Percentiles rank a stretch among this genome's conserved stretches.
Conservation (phyloP, 176 grass and related monocot genomes). For the Zizania latifolia region DNA sequence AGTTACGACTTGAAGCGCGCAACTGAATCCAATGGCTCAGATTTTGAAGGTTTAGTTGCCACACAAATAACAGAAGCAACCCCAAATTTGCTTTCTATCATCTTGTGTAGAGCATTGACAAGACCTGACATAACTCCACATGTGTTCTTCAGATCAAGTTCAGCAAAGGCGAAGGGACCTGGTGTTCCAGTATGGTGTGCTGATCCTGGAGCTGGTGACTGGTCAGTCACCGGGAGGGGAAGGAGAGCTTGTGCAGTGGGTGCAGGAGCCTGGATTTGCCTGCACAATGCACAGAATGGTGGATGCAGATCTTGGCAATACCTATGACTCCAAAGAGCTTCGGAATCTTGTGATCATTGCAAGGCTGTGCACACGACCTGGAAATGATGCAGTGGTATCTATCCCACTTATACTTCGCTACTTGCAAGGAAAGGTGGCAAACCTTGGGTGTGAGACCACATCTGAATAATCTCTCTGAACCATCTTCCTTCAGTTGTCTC, state of each 20-base stretch:
- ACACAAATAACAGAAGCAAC: not conserved
- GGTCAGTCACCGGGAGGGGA: slow-evolving; percentile 67
- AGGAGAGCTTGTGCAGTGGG: slow-evolving; percentile 74
- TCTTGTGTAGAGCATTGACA: not conserved
- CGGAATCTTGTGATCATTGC: slow-evolving; percentile 66
- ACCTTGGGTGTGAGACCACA: not conserved
- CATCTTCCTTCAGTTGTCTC: not conserved
- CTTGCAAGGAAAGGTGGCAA: slow-evolving; percentile 57
- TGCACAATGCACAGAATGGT: slow-evolving; percentile 77
- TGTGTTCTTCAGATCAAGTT: slow-evolving; percentile 36
- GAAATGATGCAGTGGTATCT: slow-evolving; percentile 35
- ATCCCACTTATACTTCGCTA: slow-evolving; percentile 75
- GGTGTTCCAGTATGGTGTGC: slow-evolving; percentile 83
- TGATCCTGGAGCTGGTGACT: slow-evolving; percentile 92
- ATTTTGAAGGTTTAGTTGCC: slow-evolving; percentile 39
- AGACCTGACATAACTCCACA: not conserved
- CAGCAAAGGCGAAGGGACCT: slow-evolving; percentile 51
- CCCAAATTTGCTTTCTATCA: not conserved
- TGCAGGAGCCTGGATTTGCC: slow-evolving; percentile 68
- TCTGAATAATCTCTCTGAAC: not conserved
- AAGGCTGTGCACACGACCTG: slow-evolving; percentile 70
- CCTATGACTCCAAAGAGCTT: slow-evolving; percentile 72
- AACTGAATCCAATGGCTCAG: slow-evolving; percentile 7
- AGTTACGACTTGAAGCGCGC: slow-evolving; percentile 5
- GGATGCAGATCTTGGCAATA: slow-evolving; percentile 81